Conservation (phyloP, 148 eudicot species). For the Amaranthus palmeri region DNA sequence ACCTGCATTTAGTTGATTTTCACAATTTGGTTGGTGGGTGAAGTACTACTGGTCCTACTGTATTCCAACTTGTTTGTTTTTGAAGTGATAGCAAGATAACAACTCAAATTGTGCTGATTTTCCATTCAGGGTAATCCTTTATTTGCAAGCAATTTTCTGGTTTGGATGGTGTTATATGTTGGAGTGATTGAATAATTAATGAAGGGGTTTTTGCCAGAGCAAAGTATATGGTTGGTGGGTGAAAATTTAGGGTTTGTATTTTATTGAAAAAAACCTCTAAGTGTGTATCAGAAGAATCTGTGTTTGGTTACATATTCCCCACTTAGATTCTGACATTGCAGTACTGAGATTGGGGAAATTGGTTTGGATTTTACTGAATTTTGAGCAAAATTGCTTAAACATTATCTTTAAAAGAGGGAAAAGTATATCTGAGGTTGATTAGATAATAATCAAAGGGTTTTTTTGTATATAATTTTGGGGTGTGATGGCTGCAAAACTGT, state of each 20-base stretch:
- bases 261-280: background rate
- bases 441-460: background rate
- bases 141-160: background rate
- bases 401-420: background rate
- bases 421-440: background rate
- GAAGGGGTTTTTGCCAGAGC: background rate
- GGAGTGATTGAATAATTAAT: background rate
- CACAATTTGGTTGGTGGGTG: conserved; percentile 16
- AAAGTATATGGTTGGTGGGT: conserved; percentile 13
- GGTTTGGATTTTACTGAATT: conserved; percentile 26
- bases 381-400: conserved; percentile 15
- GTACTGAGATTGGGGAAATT: conserved; percentile 23
- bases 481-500: conserved; percentile 83
- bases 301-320: background rate
- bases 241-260: conserved; percentile 1
- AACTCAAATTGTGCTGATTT: background rate
- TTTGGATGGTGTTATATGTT: conserved; percentile 1
- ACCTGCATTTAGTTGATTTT: conserved; percentile 19
- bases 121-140: conserved; percentile 2
- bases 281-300: background rate
- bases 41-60: background rate
- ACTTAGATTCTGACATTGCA: conserved; percentile 24
- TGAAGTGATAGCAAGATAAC: background rate
- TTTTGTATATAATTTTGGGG: background rate
- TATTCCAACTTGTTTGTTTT: conserved; percentile 3